Base-by-base conservation (phyloP, 1,284 basidiomycete species). In the Trichosporon coremiiforme region DNA sequence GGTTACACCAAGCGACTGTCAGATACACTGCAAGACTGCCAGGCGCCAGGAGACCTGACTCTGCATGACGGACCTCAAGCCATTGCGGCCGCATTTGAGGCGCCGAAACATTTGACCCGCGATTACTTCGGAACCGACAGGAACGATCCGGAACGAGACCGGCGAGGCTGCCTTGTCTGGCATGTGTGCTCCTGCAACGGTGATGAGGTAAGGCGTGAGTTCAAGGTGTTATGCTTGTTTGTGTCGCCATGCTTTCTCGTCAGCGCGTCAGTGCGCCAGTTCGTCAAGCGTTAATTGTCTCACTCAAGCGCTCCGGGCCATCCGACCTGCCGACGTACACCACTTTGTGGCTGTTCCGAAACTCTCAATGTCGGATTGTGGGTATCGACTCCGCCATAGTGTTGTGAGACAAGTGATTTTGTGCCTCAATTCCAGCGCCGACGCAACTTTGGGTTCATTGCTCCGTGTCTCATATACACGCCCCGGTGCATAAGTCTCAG, bases 171-270 rank as follows among this genome's bases (percentile, higher is more conserved):
- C 33, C 9, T 6, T 35, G 33, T 35, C 33, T 35, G 7, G 6
- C 33, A 6, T 35, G 33, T 10, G 33, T 10, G 33, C 50, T 25
- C 47, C 47, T 15, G 47, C 47, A 50, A 17, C 6, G n/a, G 2
- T 53, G 50, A 53, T 53, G 50, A 53, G 50, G 50, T 53, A 53
- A 53, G 50, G 50, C 50, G 50, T 53, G 20, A 47, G 45, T 47
- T 47, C 50, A 53, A 22, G 33, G 50, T 20, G 50, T 22, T 53
- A 53, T 53, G 50, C 50, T 22, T 53, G 50, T 53, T 53, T 53
- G 50, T 53, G 20, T 53, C 50, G 50, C 50, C 6, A 25, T 53
- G 50, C 50, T n/a, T 53, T 53, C 50, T 22, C 50, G 50, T 53
- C 50, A 53, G 50, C n/a, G 20, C 15, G 20, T 17, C n/a, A 53